Conservation (phyloP, 192 early-diverging fungal species). For the Coemansia sp. region DNA sequence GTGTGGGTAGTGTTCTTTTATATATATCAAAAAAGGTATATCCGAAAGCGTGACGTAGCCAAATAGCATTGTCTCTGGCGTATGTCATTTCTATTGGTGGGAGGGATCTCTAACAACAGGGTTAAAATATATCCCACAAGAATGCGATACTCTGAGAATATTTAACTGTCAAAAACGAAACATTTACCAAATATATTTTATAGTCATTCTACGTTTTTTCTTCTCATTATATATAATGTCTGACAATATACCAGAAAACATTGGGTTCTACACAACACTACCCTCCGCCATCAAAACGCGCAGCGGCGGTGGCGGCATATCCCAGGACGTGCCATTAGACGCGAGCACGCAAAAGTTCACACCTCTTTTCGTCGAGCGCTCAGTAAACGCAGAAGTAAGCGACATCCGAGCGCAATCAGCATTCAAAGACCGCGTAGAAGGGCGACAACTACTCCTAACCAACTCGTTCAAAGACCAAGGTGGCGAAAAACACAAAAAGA, state of each 20-base stretch:
- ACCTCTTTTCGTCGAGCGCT: constrained; percentile 20
- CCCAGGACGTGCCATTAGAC: constrained; percentile 27
- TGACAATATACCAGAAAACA: background rate
- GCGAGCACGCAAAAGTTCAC: constrained; percentile 23
- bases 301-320: constrained; percentile 31
- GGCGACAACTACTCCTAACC: constrained; percentile 36
- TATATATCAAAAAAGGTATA: too few species aligned
- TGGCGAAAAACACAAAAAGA: background rate
- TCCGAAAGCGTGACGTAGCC: too few species aligned
- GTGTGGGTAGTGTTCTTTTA: too few species aligned
- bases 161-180: too few species aligned
- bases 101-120: too few species aligned
- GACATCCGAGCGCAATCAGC: constrained; percentile 11
- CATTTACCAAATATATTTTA: too few species aligned
- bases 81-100: too few species aligned
- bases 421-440: constrained; percentile 38
- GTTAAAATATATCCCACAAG: too few species aligned
- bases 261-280: constrained; percentile 34
- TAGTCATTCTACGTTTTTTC: too few species aligned
- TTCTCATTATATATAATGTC: background rate
- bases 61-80: too few species aligned
- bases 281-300: constrained; percentile 12
- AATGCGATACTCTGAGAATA: too few species aligned
- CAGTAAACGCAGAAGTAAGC: constrained; percentile 17
- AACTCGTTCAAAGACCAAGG: constrained; percentile 32